Percentiles rank a stretch among this genome's conserved stretches.
phyloP scores from a whole-genome alignment of 192 early-diverging fungal species.

The Gonapodya sp. region DNA sequence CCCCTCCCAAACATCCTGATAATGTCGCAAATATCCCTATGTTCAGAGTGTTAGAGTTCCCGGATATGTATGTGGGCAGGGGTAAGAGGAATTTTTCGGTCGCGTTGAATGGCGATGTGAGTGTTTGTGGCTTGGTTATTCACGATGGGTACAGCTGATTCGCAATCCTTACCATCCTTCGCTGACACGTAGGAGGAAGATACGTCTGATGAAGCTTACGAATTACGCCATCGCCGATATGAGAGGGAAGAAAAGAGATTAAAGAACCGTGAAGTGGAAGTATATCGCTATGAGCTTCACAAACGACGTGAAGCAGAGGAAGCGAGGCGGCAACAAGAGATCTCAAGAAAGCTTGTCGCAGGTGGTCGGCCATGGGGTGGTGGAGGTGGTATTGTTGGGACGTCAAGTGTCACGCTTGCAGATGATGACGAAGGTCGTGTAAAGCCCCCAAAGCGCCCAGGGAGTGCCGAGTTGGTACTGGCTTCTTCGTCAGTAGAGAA shows the following conservation, averaged over 20 bases:
- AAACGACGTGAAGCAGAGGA: conserved; percentile 4
- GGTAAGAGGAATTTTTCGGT: not conserved
- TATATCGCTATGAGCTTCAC: not conserved
- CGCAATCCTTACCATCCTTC: no score
- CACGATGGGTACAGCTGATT: no score
- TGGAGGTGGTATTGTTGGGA: not conserved
- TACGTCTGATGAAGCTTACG: conserved; percentile 9
- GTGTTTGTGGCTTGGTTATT: no score
- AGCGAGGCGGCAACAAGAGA: not conserved
- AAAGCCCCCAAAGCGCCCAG: not conserved
- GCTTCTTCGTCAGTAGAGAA: no score
- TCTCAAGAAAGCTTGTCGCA: not conserved
- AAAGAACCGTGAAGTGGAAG: conserved; percentile 8
- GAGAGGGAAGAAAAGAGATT: conserved; percentile 5
- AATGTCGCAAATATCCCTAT: not conserved
- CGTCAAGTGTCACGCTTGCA: not conserved
- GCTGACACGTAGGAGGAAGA: not conserved
- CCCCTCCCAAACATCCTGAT: not conserved
- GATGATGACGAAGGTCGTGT: not conserved
- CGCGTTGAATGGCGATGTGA: no score
- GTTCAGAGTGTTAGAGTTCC: not conserved
- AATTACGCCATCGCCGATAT: not conserved
- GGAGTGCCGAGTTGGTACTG: not conserved
- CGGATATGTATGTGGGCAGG: not conserved
- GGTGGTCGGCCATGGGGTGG: not conserved